Conservation (phyloP, 2,329 filamentous ascomycete species). For the Graphilbum sp. region DNA sequence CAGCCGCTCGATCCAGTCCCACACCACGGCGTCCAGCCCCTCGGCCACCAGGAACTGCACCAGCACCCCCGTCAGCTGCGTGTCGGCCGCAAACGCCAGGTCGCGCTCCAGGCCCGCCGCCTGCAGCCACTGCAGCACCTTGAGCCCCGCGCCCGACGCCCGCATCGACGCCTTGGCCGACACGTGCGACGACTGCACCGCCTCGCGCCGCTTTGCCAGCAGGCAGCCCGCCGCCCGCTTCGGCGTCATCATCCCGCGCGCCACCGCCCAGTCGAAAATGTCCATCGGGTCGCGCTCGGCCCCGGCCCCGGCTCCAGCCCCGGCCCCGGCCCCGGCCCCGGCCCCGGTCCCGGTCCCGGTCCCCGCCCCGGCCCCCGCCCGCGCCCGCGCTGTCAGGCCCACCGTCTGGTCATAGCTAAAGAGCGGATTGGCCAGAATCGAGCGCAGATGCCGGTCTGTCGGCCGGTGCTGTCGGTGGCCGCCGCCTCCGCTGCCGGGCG, state of each 20-base stretch:
- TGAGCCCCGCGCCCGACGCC: constrained; percentile 26
- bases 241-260: constrained; percentile 38
- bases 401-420: constrained; percentile 25
- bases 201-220: constrained; percentile 26
- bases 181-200: constrained; percentile 17
- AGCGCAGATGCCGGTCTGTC: constrained; percentile 34
- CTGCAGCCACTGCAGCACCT: constrained; percentile 36
- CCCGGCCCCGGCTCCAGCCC: constrained; percentile 1
- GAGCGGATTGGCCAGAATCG: constrained; percentile 40
- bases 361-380: too few species aligned
- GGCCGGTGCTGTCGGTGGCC: constrained; percentile 16
- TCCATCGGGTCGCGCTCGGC: constrained; percentile 28
- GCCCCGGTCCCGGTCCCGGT: too few species aligned
- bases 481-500: too few species aligned
- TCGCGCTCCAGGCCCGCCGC: constrained; percentile 29
- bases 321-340: too few species aligned
- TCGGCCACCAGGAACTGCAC: constrained; percentile 36
- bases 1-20: constrained; percentile 34
- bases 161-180: constrained; percentile 19
- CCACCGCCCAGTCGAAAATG: constrained; percentile 38
- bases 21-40: constrained; percentile 30
- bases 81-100: constrained; percentile 27
- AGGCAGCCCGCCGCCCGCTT: constrained; percentile 37
- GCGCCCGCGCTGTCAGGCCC: too few species aligned
- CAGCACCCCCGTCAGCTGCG: constrained; percentile 20